phyloP scores from a whole-genome alignment of 345 rosid species.

The Pseudoturritis turrita region DNA sequence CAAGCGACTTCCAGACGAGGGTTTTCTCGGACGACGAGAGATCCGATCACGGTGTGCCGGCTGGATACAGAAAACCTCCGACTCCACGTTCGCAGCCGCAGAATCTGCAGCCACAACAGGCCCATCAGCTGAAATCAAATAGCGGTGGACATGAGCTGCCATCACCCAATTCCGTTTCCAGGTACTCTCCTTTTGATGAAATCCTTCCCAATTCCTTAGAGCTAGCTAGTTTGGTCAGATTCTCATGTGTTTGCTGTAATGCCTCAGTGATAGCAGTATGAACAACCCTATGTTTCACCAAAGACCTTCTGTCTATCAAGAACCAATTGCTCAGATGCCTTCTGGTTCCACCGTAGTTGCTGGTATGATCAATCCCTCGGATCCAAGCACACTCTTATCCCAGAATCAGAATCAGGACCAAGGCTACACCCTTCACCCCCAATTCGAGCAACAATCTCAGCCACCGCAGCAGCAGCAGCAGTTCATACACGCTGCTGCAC shows the following conservation, averaged over 20 bases:
- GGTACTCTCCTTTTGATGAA: slow-evolving; percentile 38
- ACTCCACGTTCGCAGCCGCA: slow-evolving; percentile 45
- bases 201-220: neutral
- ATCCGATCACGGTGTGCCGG: slow-evolving; percentile 70
- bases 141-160: slow-evolving; percentile 61
- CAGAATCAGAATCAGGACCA: slow-evolving; percentile 56
- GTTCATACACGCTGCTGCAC: slow-evolving; percentile 54
- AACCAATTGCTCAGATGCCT: slow-evolving; percentile 57
- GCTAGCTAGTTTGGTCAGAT: slow-evolving; percentile 9
- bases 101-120: slow-evolving; percentile 40
- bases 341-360: slow-evolving; percentile 49
- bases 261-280: slow-evolving; percentile 76
- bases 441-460: slow-evolving; percentile 53
- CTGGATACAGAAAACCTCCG: slow-evolving; percentile 53
- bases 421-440: slow-evolving; percentile 55
- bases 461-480: slow-evolving; percentile 55
- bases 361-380: slow-evolving; percentile 54
- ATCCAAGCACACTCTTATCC: slow-evolving; percentile 40
- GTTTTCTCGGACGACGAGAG: slow-evolving; percentile 86
- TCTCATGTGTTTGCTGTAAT: slow-evolving; percentile 38
- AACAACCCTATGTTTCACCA: slow-evolving; percentile 55
- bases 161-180: slow-evolving; percentile 90
- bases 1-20: slow-evolving; percentile 49
- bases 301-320: slow-evolving; percentile 65
- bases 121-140: slow-evolving; percentile 46